A percentile compares a stretch with the other conserved stretches of the same genome.
These are phyloP conservation scores for Amoebophrya sp. DNA, from an alignment of 169 alveolate genomes.

Conservation along the genomic window DNA sequence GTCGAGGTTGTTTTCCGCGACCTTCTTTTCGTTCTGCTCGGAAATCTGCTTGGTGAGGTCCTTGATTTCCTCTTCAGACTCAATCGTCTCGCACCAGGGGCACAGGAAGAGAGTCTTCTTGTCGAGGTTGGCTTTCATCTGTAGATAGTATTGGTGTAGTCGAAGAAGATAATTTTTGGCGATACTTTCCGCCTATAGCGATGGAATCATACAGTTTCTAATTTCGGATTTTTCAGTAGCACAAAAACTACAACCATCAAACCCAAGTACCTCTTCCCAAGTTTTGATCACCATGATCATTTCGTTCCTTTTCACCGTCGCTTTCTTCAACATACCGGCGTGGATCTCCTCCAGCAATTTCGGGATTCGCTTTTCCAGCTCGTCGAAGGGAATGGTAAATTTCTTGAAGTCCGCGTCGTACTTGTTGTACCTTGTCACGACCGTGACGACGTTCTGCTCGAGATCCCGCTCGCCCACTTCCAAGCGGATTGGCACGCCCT, in stretches of 20 bases:
- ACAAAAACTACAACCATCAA: neutral
- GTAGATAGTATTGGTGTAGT: too few relatives aligned
- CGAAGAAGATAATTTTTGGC: neutral
- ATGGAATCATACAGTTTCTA: slow-evolving; percentile 55
- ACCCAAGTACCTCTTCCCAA: slow-evolving; percentile 48
- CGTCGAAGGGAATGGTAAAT: slow-evolving; percentile 54
- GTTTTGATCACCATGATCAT: slow-evolving; percentile 39
- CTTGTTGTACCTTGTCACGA: slow-evolving; percentile 58
- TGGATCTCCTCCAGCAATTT: slow-evolving; percentile 50
- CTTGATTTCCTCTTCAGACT: slow-evolving; percentile 58
- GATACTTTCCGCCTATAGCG: slow-evolving; percentile 48
- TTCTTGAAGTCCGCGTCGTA: slow-evolving; percentile 47
- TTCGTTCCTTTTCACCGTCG: slow-evolving; percentile 43
- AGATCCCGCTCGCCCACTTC: slow-evolving; percentile 97
- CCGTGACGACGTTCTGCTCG: slow-evolving; percentile 76
- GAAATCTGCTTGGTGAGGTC: slow-evolving; percentile 45
- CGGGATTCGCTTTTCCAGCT: slow-evolving; percentile 47
- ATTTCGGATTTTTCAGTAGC: slow-evolving; percentile 49
- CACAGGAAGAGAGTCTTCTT: slow-evolving; percentile 65
- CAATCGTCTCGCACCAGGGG: slow-evolving; percentile 66
- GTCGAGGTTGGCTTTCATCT: slow-evolving; percentile 74
- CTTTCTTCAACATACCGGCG: slow-evolving; percentile 40
- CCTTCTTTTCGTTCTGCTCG: neutral
- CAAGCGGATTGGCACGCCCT: slow-evolving; percentile 97
- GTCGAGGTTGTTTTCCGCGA: neutral